These are phyloP conservation scores for Metschnikowia kofuensis DNA, from an alignment of 805 yeast genomes.

Conservation along the genomic window DNA sequence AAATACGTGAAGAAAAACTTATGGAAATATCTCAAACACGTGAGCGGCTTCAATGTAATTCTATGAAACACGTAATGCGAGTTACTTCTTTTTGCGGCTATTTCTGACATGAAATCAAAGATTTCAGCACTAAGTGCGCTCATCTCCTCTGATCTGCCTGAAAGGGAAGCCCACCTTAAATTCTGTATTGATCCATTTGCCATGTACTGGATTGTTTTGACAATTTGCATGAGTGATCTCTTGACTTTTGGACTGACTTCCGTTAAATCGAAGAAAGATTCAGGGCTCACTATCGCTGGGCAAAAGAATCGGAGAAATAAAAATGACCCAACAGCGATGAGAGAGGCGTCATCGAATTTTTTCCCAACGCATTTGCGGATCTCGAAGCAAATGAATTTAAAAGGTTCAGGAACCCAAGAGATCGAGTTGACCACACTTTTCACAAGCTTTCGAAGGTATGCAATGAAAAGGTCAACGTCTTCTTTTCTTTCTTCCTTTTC, in stretches of 20 bases:
- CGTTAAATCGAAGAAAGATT: conserved; percentile 43
- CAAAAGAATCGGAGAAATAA: conserved; percentile 76
- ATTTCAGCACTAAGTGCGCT: conserved; percentile 27
- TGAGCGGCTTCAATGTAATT: conserved; percentile 27
- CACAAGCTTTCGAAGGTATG: conserved; percentile 54
- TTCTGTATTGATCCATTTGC: conserved; percentile 75
- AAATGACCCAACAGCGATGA: conserved; percentile 80
- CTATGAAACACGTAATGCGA: conserved; percentile 27
- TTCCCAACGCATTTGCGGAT: conserved; percentile 54
- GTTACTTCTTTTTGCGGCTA: conserved; percentile 18
- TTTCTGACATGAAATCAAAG: conserved; percentile 24
- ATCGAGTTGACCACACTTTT: conserved; percentile 57
- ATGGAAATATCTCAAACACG: conserved; percentile 40
- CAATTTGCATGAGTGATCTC: conserved; percentile 71
- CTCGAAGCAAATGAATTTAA: conserved; percentile 67
- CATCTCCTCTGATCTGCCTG: conserved; percentile 39
- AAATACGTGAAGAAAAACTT: conserved; percentile 38
- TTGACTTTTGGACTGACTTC: conserved; percentile 39
- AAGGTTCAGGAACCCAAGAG: conserved; percentile 62
- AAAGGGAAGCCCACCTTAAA: conserved; percentile 61
- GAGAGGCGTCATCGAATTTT: conserved; percentile 60
- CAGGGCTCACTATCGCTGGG: conserved; percentile 91
- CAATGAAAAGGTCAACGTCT: conserved; percentile 48
- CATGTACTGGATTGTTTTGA: conserved; percentile 79
- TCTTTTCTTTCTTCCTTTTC: conserved; percentile 45